Evolutionary conservation across 2,329 filamentous ascomycete genomes (phyloP).

Genomic region (Claviceps paspali): DNA sequence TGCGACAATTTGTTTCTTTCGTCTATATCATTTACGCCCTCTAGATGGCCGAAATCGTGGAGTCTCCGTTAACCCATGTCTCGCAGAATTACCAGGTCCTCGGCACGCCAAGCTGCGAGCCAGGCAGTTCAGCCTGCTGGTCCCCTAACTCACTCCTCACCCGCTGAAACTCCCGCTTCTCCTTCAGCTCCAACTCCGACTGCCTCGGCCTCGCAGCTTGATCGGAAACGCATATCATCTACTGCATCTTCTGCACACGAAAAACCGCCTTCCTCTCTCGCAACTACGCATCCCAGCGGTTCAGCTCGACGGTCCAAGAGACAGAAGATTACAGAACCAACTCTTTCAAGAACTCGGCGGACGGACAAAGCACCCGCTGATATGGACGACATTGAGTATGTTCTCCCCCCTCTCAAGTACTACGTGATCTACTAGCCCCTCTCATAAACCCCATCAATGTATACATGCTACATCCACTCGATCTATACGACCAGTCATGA

Average conservation of each 20-base stretch:
- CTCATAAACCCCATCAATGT: background rate
- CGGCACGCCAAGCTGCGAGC: conserved; percentile 74
- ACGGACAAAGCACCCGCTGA: conserved; percentile 45
- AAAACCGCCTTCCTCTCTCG: conserved; percentile 23
- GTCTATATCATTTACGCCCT: conserved; percentile 12
- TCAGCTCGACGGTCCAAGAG: conserved; percentile 52
- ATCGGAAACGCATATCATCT: conserved; percentile 65
- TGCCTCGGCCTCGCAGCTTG: conserved; percentile 26
- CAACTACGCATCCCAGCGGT: conserved; percentile 13
- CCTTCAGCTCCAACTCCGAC: conserved; percentile 7
- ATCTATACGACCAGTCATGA: background rate
- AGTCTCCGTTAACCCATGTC: conserved; percentile 57
- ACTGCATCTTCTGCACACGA: conserved; percentile 27
- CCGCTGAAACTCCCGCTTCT: conserved; percentile 4
- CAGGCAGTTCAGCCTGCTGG: conserved; percentile 33
- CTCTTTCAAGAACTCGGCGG: conserved; percentile 32
- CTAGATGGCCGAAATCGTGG: conserved; percentile 9
- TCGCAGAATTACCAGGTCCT: conserved; percentile 89
- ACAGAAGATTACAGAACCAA: conserved; percentile 45
- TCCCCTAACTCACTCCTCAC: conserved; percentile 23
- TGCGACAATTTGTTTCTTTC: conserved; percentile 13
- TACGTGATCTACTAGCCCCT: too few relatives aligned
- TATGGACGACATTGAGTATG: conserved; percentile 63
- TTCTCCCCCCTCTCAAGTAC: too few relatives aligned
- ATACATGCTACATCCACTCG: background rate